Conservation (phyloP, 2,329 filamentous ascomycete species). For the Hyphodiscus sp. region DNA sequence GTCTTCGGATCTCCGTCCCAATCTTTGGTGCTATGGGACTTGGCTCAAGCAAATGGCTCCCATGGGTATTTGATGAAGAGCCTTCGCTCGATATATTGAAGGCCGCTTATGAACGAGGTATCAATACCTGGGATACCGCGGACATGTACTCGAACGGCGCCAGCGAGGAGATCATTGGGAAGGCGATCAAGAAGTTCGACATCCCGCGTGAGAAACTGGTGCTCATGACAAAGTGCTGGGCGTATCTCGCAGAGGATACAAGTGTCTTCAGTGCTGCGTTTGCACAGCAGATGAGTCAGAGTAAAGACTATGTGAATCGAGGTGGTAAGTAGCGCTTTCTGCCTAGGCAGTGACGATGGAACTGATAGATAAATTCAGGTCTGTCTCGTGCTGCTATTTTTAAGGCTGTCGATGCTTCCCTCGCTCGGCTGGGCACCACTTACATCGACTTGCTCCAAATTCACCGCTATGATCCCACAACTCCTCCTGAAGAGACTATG, state of each 20-base stretch:
- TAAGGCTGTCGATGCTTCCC: constrained; percentile 52
- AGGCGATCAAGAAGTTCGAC: constrained; percentile 51
- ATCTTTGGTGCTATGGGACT: constrained; percentile 60
- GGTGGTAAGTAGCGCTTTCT: constrained; percentile 15
- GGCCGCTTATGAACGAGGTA: constrained; percentile 12
- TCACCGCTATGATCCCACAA: constrained; percentile 46
- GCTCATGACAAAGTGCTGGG: constrained; percentile 49
- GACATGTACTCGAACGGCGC: constrained; percentile 49
- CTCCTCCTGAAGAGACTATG: constrained; percentile 51
- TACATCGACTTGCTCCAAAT: constrained; percentile 56
- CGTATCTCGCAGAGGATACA: constrained; percentile 40
- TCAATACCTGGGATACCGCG: constrained; percentile 44
- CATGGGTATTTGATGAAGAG: constrained; percentile 50
- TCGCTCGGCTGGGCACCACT: constrained; percentile 44
- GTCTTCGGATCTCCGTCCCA: constrained; percentile 54
- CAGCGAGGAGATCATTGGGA: constrained; percentile 46
- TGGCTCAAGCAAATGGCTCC: constrained; percentile 42
- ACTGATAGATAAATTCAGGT: constrained; percentile 31
- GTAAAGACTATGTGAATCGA: constrained; percentile 42
- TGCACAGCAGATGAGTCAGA: constrained; percentile 33
- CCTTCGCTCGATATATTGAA: constrained; percentile 31
- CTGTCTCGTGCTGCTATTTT: constrained; percentile 59
- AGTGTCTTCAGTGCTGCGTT: constrained; percentile 22
- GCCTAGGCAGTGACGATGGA: constrained; percentile 5
- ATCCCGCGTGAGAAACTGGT: constrained; percentile 49